Percentiles rank a stretch among this genome's conserved stretches.
Evolutionary conservation across 2,329 filamentous ascomycete genomes (phyloP).

Genomic region (Colletotrichum aenigma): DNA sequence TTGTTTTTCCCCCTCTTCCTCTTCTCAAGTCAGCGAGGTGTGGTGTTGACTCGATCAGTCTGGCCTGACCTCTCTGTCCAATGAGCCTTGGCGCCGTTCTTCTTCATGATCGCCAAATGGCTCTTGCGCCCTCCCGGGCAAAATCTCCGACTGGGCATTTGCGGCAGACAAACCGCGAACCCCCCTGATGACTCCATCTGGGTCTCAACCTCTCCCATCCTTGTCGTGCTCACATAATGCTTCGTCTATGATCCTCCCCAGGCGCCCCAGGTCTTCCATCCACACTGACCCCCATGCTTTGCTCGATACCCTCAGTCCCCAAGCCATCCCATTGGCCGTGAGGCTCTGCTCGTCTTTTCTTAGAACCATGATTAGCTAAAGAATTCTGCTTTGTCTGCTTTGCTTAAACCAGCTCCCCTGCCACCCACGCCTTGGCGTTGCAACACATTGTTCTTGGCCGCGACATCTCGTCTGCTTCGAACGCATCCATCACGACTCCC

Average conservation of each 20-base stretch:
- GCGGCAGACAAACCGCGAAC: background rate
- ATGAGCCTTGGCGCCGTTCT: background rate
- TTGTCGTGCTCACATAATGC: background rate
- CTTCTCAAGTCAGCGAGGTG: background rate
- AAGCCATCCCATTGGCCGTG: background rate
- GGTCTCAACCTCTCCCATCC: background rate
- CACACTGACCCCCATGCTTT: conserved; percentile 6
- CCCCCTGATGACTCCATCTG: background rate
- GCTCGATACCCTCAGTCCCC: background rate
- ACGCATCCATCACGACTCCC: conserved; percentile 9
- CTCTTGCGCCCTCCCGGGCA: background rate
- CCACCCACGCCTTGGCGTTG: background rate
- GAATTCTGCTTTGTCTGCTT: background rate
- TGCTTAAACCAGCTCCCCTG: background rate
- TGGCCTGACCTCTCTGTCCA: background rate
- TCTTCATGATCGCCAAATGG: background rate
- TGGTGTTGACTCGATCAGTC: background rate
- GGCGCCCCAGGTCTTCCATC: background rate
- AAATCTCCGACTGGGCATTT: background rate
- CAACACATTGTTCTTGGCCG: conserved; percentile 8
- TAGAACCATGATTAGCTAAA: background rate
- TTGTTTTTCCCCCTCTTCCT: background rate
- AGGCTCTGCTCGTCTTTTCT: background rate
- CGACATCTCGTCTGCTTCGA: conserved; percentile 11
- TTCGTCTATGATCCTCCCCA: background rate